Base-by-base conservation (phyloP, 352 stramenopile species). In the Globisporangium barbulae region DNA sequence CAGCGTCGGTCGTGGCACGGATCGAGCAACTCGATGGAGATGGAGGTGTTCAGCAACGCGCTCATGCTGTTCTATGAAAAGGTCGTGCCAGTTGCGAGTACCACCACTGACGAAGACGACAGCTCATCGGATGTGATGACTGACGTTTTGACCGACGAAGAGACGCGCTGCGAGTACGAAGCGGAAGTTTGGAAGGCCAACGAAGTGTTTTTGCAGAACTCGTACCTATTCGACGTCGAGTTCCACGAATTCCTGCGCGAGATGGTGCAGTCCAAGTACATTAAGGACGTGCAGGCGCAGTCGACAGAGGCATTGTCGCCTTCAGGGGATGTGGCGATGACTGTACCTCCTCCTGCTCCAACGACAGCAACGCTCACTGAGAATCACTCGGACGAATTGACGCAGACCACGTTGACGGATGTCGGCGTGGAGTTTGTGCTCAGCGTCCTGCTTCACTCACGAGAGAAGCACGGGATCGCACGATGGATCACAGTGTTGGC, bases 51-150 rank as follows among this genome's bases (percentile, higher is more conserved):
- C 72, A 98, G 96, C 57, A 99, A 99, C 71, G 97, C 97, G 5
- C 76, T 99, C 5, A 99, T 99, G 94, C 79, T 99, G 0, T 99
- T 99, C 69, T 99, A 99, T 67, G 97, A 99, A 66, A 99, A 99
- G 74, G 90, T 99, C 28, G 73, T 83, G 13, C 82, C 76, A 15
- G 75, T 75, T 0, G 70, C 88, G 21, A 77, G 73, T 31, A 69
- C 65, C 12, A 58, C 60, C 9, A 47, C 69, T 47, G 13, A 72
- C 5, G 54, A 71, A 47, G 50, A 68, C 39, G 61, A 71, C 22
- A 61, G 52, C 33, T 19, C 39, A 13, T 73, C 72, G 22, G 68
- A 84, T 33, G 58, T 39, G 2, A 63, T 67, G 64, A 66, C 35
- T n/a, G 54, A 74, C 6, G 48, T 61, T 10, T 66, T 52, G 21